phyloP scores from a whole-genome alignment of 495 filamentous ascomycete species.

The Choiromyces venosus region DNA sequence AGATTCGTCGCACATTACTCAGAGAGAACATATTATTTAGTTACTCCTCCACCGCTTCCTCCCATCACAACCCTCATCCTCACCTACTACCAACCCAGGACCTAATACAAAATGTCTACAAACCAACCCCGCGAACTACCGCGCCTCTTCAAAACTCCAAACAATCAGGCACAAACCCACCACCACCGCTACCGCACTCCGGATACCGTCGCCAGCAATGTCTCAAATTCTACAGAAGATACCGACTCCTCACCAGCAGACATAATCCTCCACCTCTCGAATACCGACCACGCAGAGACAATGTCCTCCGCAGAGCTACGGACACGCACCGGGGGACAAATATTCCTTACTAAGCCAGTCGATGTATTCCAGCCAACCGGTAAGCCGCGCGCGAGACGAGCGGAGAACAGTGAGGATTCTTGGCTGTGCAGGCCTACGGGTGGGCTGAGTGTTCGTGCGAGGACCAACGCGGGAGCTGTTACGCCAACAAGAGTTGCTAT shows the following conservation, averaged over 20 bases:
- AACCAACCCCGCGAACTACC: neutral
- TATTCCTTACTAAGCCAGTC: neutral
- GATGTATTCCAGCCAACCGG: neutral
- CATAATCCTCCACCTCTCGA: neutral
- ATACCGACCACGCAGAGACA: neutral
- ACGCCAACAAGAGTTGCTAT: neutral
- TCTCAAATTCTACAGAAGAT: neutral
- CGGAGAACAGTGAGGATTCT: neutral
- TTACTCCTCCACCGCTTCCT: neutral
- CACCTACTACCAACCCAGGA: neutral
- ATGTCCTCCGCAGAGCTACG: neutral
- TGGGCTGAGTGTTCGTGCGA: neutral
- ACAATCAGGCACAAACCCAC: neutral
- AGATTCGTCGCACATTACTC: neutral
- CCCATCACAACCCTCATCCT: neutral
- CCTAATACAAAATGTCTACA: neutral
- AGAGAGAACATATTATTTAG: neutral
- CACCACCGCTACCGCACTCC: neutral
- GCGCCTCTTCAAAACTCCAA: neutral
- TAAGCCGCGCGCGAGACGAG: neutral
- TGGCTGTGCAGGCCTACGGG: neutral
- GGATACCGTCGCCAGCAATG: neutral
- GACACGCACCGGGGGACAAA: neutral
- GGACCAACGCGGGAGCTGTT: neutral
- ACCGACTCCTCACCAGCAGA: neutral